phyloP scores from a whole-genome alignment of 768 basidiomycete species.

The Rhizopogon vesiculosus region DNA sequence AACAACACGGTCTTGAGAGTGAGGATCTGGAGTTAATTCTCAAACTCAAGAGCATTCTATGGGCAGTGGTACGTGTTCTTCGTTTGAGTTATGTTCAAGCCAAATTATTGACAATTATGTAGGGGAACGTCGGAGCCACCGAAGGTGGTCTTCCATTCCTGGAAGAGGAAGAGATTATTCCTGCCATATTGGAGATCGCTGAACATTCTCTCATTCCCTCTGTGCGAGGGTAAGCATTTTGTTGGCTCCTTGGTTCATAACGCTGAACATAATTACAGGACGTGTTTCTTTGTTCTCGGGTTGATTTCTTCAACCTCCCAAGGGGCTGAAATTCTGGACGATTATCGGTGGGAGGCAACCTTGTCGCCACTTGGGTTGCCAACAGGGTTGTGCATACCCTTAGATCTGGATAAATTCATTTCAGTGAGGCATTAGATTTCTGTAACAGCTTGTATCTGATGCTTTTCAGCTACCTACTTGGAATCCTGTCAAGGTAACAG shows the following conservation, averaged over 20 bases:
- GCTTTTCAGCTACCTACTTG: conserved; percentile 65
- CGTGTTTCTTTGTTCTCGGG: conserved; percentile 94
- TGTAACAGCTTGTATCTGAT: conserved; percentile 3
- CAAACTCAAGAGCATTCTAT: conserved; percentile 91
- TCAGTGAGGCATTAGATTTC: conserved; percentile 46
- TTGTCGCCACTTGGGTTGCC: conserved; percentile 79
- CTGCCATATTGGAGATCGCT: conserved; percentile 85
- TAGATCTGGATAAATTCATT: conserved; percentile 77
- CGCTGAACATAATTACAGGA: conserved; percentile 45
- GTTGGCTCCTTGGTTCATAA: background rate
- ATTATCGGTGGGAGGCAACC: conserved; percentile 92
- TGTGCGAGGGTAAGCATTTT: conserved; percentile 76
- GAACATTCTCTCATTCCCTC: conserved; percentile 87
- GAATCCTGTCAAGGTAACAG: conserved; percentile 33
- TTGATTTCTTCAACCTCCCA: conserved; percentile 87
- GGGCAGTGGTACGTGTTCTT: conserved; percentile 79
- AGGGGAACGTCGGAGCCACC: conserved; percentile 94
- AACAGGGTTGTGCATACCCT: conserved; percentile 88
- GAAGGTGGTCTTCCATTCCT: conserved; percentile 90
- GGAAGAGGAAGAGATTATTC: conserved; percentile 93
- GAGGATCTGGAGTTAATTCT: conserved; percentile 80
- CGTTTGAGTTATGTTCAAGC: background rate
- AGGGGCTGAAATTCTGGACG: conserved; percentile 90
- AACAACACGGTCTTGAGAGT: conserved; percentile 79
- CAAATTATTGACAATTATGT: background rate